Percentiles rank a stretch among this genome's conserved stretches.
phyloP scores from a whole-genome alignment of 31 red algal genomes.

The Endocladia muricata region DNA sequence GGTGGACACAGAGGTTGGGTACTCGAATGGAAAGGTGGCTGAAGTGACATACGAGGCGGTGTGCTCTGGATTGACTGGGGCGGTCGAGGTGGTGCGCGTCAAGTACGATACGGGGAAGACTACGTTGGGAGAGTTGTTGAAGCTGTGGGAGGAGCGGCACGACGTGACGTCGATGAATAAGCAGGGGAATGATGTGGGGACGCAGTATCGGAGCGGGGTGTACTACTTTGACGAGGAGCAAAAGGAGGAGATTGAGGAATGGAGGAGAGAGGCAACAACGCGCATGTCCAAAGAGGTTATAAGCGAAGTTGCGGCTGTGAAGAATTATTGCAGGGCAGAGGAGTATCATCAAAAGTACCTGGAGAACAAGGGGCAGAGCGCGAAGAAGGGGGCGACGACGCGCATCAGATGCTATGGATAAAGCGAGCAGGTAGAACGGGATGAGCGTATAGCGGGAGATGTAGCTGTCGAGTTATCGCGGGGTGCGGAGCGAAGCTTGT shows the following conservation, averaged over 20 bases:
- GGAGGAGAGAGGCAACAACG: constrained; percentile 29
- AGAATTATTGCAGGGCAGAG: constrained; percentile 72
- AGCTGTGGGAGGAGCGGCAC: constrained; percentile 71
- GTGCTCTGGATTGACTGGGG: constrained; percentile 68
- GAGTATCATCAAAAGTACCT: constrained; percentile 81
- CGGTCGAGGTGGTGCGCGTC: constrained; percentile 83
- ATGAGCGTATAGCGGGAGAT: not conserved
- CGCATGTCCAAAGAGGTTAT: constrained; percentile 39
- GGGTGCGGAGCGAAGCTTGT: too few relatives aligned
- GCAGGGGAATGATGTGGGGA: constrained; percentile 88
- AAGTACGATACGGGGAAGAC: constrained; percentile 65
- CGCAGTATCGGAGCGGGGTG: constrained; percentile 79
- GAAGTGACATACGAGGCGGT: constrained; percentile 79
- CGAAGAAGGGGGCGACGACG: constrained; percentile 36
- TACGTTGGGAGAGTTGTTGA: constrained; percentile 48
- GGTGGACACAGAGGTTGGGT: constrained; percentile 78
- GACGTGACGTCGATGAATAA: constrained; percentile 81
- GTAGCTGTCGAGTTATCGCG: not conserved
- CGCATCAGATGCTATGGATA: constrained; percentile 76
- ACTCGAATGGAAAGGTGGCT: constrained; percentile 74
- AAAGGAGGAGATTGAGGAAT: constrained; percentile 35
- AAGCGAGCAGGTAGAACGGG: not conserved
- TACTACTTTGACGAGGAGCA: constrained; percentile 76
- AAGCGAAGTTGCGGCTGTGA: constrained; percentile 47
- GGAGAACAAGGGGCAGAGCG: constrained; percentile 79